These are phyloP conservation scores for Suhomyces canberraensis DNA, from an alignment of 805 yeast species.

Conservation along the genomic window DNA sequence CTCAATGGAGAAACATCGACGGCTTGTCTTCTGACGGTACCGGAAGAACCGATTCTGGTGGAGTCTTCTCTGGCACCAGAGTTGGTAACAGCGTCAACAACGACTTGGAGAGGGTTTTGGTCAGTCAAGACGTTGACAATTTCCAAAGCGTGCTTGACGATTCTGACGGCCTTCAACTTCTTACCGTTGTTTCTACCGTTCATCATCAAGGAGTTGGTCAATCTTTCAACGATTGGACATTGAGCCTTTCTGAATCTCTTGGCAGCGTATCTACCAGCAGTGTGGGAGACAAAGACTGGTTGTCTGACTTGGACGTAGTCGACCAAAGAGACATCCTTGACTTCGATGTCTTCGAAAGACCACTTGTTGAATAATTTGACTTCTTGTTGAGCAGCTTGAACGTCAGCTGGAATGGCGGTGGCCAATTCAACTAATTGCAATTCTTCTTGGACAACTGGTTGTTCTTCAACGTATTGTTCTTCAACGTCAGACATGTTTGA, in stretches of 20 bases:
- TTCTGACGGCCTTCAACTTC: slow-evolving; percentile 99
- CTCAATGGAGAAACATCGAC: slow-evolving; percentile 99
- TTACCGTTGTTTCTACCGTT: slow-evolving; percentile 99
- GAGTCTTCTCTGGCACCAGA: slow-evolving; percentile 99
- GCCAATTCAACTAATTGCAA: slow-evolving; percentile 82
- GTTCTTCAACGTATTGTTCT: slow-evolving; percentile 51
- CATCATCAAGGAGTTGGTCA: slow-evolving; percentile 99
- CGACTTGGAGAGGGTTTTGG: slow-evolving; percentile 98
- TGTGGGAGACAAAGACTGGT: slow-evolving; percentile 97
- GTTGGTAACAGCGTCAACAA: slow-evolving; percentile 99
- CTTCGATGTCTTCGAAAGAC: slow-evolving; percentile 97
- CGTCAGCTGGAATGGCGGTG: slow-evolving; percentile 94
- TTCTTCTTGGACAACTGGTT: slow-evolving; percentile 84
- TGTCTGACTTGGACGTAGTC: slow-evolving; percentile 98
- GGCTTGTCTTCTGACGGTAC: slow-evolving; percentile 99
- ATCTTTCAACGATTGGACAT: slow-evolving; percentile 98
- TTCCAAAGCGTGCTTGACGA: slow-evolving; percentile 98
- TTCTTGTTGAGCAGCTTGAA: slow-evolving; percentile 93
- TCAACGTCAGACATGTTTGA: slow-evolving; percentile 82
- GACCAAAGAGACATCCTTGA: slow-evolving; percentile 95
- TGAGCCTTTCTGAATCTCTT: slow-evolving; percentile 99
- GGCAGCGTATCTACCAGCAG: slow-evolving; percentile 99
- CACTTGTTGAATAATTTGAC: slow-evolving; percentile 99
- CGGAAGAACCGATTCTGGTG: slow-evolving; percentile 99
- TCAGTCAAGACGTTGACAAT: slow-evolving; percentile 96